Evolutionary conservation across 1,284 basidiomycete genomes (phyloP), one percentile per base, ranked within the genome.

Genomic region (Heterobasidion irregulare): DNA sequence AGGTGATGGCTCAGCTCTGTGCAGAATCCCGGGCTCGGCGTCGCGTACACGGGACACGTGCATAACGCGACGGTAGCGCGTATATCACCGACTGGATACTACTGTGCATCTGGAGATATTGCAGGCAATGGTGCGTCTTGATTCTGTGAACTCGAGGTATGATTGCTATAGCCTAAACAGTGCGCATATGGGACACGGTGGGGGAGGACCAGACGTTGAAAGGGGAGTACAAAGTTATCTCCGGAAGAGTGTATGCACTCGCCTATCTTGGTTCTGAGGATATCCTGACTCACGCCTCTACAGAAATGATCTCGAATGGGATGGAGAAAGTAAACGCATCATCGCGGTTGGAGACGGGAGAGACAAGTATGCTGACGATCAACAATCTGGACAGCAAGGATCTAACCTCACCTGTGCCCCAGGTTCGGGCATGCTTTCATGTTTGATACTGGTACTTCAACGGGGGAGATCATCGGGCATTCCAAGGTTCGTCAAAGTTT

Each of bases 321-420:
- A 99, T 66, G 90, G 89, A 3, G 97, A 99, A 69, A 92, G 90
- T 65, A 97, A 98, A 71, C 83, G 97, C 13, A 89, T 99, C 62
- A 89, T 98, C 52, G 94, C 89, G 15, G 96, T 94, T n/a, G 97
- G 97, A 50, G 93, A 98, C 59, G 96, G 96, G 45, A 81, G 86
- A 59, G 95, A 95, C 66, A 90, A 86, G 86, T 93, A 58, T 60
- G 82, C 46, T 12, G 9, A 47, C n/a, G 32, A 19, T 35, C 7
- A 47, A 18, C 57, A n/a, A 33, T 47, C 44, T 26, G 4, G 2
- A 10, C 41, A 36, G 16, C 41, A 13, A 13, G 41, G 12, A 13
- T 13, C 12, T 16, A 13, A 16, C 16, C 19, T n/a, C 47, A 9
- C 9, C 57, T 46, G 48, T 44, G 33, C 34, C 8, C 15, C 61